Base-by-base conservation (phyloP, 129 eudicot species). In the Ambrosia trifida region DNA sequence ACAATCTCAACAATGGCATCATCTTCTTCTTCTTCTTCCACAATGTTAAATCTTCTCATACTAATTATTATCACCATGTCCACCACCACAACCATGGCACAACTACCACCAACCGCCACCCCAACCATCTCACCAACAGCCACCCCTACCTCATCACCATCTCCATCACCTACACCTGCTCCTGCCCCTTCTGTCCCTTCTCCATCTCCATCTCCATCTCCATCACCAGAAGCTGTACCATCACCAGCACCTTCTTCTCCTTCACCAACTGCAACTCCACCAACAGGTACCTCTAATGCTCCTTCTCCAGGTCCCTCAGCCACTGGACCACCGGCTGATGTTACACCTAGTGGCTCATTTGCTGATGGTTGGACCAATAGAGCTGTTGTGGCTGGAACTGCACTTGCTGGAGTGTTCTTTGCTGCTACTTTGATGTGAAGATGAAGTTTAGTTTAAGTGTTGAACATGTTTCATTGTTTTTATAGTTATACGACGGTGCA, bases 1-100 rank as follows among this genome's bases (percentile, higher is more conserved):
- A 35, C 35, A 50, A n/a, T 24, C 73, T 72, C 54, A 46, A 16
- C 18, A 54, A 50, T n/a, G 36, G 19, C 28, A 24, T 24, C 28
- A 24, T 24, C 28, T 35, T n/a, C 44, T 24, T 18, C 30, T 46
- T 11, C 52, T 47, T 46, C 45, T 62, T 73, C 74, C 2, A 45
- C 84, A 67, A 63, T 68, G 20, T 44, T 87, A 41, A 83, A 87
- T 50, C 47, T 73, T 30, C 19, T 87, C 43, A 40, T 85, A 14
- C 68, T 91, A 41, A n/a, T 82, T 30, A 78, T 24, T 24, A 24
- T 24, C 28, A 24, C 91, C 3, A 82, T 90, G 35, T 57, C 88
- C 20, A 83, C 86, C 76, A 77, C 87, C 71, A 72, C 95, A 19
- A 83, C 84, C 75, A 78, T 72, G 17, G 95, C 97, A 18, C 97